Base-by-base conservation (phyloP, 2,329 filamentous ascomycete species). In the Ceratocystis huliohia region DNA sequence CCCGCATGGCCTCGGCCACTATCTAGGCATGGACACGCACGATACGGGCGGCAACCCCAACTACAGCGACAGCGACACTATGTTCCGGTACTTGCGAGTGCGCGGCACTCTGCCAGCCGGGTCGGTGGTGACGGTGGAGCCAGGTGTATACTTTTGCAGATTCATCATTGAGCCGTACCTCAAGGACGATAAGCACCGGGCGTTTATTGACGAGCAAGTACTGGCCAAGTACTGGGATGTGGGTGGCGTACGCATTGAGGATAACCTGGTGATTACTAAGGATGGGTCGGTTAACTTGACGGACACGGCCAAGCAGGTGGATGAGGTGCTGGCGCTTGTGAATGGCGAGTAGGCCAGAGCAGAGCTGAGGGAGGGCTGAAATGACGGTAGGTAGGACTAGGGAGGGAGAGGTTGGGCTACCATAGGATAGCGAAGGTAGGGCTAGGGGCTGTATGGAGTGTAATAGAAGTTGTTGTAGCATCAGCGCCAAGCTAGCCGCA, bases 61-160 rank as follows among this genome's bases (percentile, higher is more conserved):
- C 75, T 90, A 89, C 71, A 79, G 80, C 7, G 94, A 99, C 73
- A 78, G 82, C 68, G 92, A 99, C 74, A 79, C 83, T 45, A 84
- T 96, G 81, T 97, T 96, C 77, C 82, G 85, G 65, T 97, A 96
- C 73, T 78, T 99, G 68, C 82, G 94, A 57, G 86, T 96, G 48
- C 80, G 94, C 65, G 87, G 89, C 13, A 81, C 77, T 25, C 75
- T 96, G 61, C 90, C 91, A 0, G 87, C 85, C 0, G 88, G 88
- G 6, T 87, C 87, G 63, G 90, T 99, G 28, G 86, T 99, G 65
- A 99, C 94, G 0, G 93, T 97, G 48, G 94, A 99, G 78, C 94
- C 94, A 13, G 94, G 94, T 61, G 84, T 89, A 69, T 96, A 96
- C 77, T 96, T 96, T 75, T 96, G 90, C 76, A 83, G 84, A 22